These are phyloP conservation scores for Ramaria rubella DNA, from an alignment of 768 basidiomycete genomes.

Conservation along the genomic window DNA sequence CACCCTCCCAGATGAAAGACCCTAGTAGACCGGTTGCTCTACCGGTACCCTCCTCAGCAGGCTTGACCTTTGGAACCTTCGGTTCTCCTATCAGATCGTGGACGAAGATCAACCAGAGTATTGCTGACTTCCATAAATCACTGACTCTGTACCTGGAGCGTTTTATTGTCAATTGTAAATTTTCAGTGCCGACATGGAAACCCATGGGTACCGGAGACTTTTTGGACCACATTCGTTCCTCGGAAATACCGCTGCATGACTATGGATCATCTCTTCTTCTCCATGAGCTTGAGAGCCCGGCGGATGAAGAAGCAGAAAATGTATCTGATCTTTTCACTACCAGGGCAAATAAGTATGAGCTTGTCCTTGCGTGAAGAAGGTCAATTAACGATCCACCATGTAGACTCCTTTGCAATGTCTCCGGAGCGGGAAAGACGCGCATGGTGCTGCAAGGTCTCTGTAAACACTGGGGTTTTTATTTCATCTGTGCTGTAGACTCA, in stretches of 20 bases:
- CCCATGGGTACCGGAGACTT: not conserved
- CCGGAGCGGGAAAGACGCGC: not conserved
- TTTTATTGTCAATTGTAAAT: not conserved
- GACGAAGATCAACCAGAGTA: not conserved
- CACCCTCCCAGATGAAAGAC: no score
- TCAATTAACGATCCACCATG: no score
- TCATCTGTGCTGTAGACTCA: no score
- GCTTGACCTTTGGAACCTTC: no score
- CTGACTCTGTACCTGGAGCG: not conserved
- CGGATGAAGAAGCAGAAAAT: not conserved
- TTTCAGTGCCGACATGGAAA: not conserved
- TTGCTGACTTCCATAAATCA: not conserved
- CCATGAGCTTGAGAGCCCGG: not conserved
- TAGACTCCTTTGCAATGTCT: not conserved
- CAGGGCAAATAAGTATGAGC: not conserved
- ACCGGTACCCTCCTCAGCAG: no score
- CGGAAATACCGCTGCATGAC: not conserved
- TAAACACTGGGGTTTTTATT: no score
- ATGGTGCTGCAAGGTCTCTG: not conserved
- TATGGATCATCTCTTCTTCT: no score
- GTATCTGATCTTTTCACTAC: not conserved
- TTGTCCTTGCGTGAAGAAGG: no score
- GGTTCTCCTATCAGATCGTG: constrained; percentile 2
- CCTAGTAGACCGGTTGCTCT: no score
- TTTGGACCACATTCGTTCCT: not conserved